Evolutionary conservation across 31 red algal genomes (phyloP).

Genomic region (Odonthalia washingtoniensis): DNA sequence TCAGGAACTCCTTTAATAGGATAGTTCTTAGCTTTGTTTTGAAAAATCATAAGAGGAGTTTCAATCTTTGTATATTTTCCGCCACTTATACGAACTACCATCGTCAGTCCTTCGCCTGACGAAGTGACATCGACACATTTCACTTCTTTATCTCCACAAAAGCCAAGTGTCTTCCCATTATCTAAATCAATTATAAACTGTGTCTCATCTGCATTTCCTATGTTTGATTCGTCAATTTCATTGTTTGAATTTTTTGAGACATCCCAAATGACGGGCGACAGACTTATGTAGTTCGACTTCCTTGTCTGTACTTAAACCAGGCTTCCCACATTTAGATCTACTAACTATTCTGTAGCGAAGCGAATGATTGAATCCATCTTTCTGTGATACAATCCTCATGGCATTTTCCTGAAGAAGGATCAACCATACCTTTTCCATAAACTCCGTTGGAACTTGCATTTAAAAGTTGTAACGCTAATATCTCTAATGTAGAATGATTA

Average conservation of each 20-base stretch:
- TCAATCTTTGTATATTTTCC: background rate
- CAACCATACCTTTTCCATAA: background rate
- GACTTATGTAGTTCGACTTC: slow-evolving; percentile 12
- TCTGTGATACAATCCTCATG: background rate
- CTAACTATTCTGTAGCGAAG: background rate
- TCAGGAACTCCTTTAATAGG: slow-evolving; percentile 30
- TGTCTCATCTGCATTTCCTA: slow-evolving; percentile 44
- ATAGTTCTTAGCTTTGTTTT: slow-evolving; percentile 11
- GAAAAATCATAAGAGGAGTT: background rate
- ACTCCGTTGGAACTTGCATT: background rate
- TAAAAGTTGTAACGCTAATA: background rate
- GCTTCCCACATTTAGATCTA: no score
- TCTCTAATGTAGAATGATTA: background rate
- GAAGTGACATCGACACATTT: slow-evolving; percentile 16
- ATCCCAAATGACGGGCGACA: slow-evolving; percentile 20
- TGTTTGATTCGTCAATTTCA: background rate
- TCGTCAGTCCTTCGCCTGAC: background rate
- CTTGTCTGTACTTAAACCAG: background rate
- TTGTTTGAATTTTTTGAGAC: background rate
- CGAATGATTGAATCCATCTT: background rate
- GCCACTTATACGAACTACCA: slow-evolving; percentile 16
- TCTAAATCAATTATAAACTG: slow-evolving; percentile 15
- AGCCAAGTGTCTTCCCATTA: background rate
- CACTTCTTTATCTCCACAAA: slow-evolving; percentile 5
- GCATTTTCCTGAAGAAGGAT: background rate